Evolutionary conservation across 768 basidiomycete species (phyloP), one percentile per base, ranked within the genome.

Genomic region (Mycena rosella): DNA sequence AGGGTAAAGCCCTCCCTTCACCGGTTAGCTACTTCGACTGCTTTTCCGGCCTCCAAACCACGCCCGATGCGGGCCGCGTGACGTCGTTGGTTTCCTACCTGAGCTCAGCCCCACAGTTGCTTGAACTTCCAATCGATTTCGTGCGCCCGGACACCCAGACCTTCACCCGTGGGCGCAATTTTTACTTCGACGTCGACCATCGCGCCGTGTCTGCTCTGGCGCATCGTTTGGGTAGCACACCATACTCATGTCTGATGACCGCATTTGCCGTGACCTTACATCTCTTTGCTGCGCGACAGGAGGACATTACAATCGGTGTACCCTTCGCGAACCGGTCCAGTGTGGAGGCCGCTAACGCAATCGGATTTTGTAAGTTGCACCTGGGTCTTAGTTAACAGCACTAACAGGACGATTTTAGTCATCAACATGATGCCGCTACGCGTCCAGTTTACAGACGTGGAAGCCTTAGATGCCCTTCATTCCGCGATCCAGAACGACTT

Each of bases 61-160:
- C 40, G 22, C 54, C 30, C 27, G 61, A 52, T 20, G 36, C 51
- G n/a, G 26, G 45, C 27, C 61, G 22, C 2, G 18, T 63, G 38
- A 7, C 18, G 1, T 53, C 61, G 36, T 40, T 63, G 32, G 61
- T 55, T 36, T 63, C 61, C 5, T 63, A 63, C 42, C 51, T 63
- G 52, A 26, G 20, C 26, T 63, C 61, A 24, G 61, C n/a, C 24
- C 61, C 61, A 38, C 49, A 62, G 40, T 22, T 63, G 36, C 61
- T 63, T n/a, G 61, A 63, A n/a, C 61, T 63, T 63, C 61, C 61
- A 2, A 42, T 63, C 5, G 61, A 63, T 63, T 63, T 53, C 40
- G 61, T 63, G 30, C 61, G 61, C 5, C 61, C 52, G 13, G 38
- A 36, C 5, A 9, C 40, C 7, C 61, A 55, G 26, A 29, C 24